A percentile compares a stretch with the other conserved stretches of the same genome.
These are phyloP conservation scores for Chrysosporium queenslandicum DNA, from an alignment of 2,329 filamentous ascomycete genomes.

Conservation along the genomic window DNA sequence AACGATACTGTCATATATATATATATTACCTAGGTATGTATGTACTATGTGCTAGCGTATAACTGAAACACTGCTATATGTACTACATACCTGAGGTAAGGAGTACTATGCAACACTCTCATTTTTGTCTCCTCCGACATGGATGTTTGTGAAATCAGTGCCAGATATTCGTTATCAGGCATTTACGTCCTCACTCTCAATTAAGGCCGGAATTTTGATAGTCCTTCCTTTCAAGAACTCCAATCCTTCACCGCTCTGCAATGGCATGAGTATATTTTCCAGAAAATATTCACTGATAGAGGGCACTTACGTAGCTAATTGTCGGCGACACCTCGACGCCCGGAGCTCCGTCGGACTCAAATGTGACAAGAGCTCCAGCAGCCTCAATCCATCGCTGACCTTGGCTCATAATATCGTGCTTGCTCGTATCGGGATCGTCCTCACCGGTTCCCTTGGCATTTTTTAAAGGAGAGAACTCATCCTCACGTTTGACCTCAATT, in stretches of 20 bases:
- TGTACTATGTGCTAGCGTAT: too few species aligned
- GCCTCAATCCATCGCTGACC: slow-evolving; percentile 75
- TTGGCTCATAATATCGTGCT: slow-evolving; percentile 78
- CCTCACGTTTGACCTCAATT: slow-evolving; percentile 91
- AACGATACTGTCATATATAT: neutral
- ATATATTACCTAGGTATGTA: too few species aligned
- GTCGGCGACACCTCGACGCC: slow-evolving; percentile 88
- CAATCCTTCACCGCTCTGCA: slow-evolving; percentile 52
- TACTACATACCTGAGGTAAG: too few species aligned
- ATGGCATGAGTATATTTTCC: slow-evolving; percentile 11
- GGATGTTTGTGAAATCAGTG: neutral
- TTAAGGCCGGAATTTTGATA: slow-evolving; percentile 54
- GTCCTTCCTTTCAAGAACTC: slow-evolving; percentile 51
- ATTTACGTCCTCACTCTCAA: slow-evolving; percentile 47
- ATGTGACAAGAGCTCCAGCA: slow-evolving; percentile 65
- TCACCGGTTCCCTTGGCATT: slow-evolving; percentile 76
- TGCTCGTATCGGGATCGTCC: slow-evolving; percentile 91
- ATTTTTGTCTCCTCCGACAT: neutral
- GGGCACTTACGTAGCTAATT: slow-evolving; percentile 81
- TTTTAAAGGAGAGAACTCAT: slow-evolving; percentile 97
- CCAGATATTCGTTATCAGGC: slow-evolving; percentile 9
- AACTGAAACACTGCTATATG: too few species aligned
- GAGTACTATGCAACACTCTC: too few species aligned
- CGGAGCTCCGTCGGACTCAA: slow-evolving; percentile 46
- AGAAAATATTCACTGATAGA: neutral